Conservation (phyloP, 2,329 filamentous ascomycete genomes). For the Daldinia sp. region DNA sequence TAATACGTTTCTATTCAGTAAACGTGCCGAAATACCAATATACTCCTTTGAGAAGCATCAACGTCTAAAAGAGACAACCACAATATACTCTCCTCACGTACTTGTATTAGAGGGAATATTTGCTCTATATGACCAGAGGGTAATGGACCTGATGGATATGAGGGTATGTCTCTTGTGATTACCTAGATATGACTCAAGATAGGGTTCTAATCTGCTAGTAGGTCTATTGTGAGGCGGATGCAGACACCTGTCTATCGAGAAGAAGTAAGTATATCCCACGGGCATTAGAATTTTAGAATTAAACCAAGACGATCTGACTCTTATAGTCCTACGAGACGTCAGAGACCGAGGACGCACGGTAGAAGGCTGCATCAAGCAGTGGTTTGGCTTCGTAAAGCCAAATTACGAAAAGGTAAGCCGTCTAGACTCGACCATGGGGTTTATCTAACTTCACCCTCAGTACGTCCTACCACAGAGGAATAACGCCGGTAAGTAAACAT, state of each 20-base stretch:
- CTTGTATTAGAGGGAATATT: slow-evolving; percentile 96
- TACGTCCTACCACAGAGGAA: slow-evolving; percentile 92
- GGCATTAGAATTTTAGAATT: slow-evolving; percentile 18
- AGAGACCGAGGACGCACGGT: slow-evolving; percentile 89
- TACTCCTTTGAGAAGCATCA: slow-evolving; percentile 96
- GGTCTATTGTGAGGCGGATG: slow-evolving; percentile 97
- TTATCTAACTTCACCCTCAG: slow-evolving; percentile 48
- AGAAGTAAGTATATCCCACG: slow-evolving; percentile 66
- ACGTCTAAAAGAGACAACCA: slow-evolving; percentile 78
- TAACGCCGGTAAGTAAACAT: slow-evolving; percentile 69
- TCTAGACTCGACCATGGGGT: neutral
- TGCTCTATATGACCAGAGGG: slow-evolving; percentile 86
- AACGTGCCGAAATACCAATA: slow-evolving; percentile 87
- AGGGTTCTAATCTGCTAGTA: slow-evolving; percentile 43
- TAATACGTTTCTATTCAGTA: slow-evolving; percentile 58
- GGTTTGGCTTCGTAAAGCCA: slow-evolving; percentile 95
- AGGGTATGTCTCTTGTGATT: slow-evolving; percentile 64
- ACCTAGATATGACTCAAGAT: neutral
- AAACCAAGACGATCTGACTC: slow-evolving; percentile 17
- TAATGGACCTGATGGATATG: slow-evolving; percentile 88
- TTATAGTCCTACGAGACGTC: slow-evolving; percentile 82
- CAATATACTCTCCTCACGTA: slow-evolving; percentile 96
- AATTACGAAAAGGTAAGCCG: slow-evolving; percentile 79
- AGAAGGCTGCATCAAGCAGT: slow-evolving; percentile 96
- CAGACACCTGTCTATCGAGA: slow-evolving; percentile 89